phyloP scores from a whole-genome alignment of 208 protist genomes.

The Trichomonas gallinae region DNA sequence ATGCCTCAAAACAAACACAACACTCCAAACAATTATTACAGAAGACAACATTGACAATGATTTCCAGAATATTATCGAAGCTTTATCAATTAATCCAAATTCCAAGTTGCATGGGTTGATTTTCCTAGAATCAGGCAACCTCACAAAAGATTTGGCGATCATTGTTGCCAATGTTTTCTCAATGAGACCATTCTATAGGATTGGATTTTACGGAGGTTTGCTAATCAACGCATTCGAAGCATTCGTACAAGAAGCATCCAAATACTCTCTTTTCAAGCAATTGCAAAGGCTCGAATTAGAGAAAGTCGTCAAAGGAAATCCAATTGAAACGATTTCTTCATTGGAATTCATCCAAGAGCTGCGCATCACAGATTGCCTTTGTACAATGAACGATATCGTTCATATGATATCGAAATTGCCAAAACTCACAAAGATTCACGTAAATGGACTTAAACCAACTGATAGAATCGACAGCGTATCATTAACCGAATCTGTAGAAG shows the following conservation, averaged over 20 bases:
- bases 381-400: background rate
- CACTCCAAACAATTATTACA: background rate
- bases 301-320: background rate
- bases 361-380: background rate
- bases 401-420: background rate
- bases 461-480: background rate
- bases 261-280: background rate
- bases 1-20: background rate
- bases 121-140: background rate
- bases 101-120: background rate
- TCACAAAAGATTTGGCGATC: background rate
- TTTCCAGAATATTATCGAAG: background rate
- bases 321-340: background rate
- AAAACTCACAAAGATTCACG: background rate
- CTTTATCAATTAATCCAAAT: background rate
- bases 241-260: background rate
- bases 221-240: background rate
- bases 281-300: background rate
- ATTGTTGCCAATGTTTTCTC: background rate
- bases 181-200: background rate
- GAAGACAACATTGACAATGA: background rate
- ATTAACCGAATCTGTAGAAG: background rate
- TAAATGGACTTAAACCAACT: background rate
- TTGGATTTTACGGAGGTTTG: background rate
- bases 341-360: background rate